Base-by-base conservation (phyloP, 225 moss, liverwort and hornwort species). In the Ulota crispa region DNA sequence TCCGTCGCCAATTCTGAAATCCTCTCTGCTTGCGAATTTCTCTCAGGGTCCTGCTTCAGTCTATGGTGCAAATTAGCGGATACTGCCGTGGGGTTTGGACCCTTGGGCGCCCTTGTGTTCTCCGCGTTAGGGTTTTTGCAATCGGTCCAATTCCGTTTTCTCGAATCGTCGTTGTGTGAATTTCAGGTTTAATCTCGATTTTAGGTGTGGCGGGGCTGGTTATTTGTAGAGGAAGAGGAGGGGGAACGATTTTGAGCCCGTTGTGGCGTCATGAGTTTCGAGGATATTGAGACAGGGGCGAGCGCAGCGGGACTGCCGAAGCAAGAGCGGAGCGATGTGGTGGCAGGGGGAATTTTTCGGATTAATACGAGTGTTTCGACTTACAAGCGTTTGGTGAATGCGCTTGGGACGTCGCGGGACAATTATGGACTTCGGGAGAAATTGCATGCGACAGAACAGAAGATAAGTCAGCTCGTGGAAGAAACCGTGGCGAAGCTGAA, bases 401-500 rank as follows among this genome's bases (percentile, higher is more conserved):
- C 69, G 53, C 88, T 91, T 30, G 91, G 88, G 78, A 91, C 86
- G 32, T 76, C 83, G 34, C 81, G 78, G 55, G 91, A 91, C 68
- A 82, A 86, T 45, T 86, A 86, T 78, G 80, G 28, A 8, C 83
- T 87, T 66, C 88, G 91, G 8, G 91, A 88, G 72, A 85, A 86
- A 75, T 14, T 91, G 81, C 92, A 92, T 64, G 81, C 76, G 12
- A 84, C 85, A 43, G 88, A 88, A 72, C 85, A 90, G 52, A 87
- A 92, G 77, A 92, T 92, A 42, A 84, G 85, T 47, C 83, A 84
- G 72, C 82, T 89, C 23, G 92, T 89, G 59, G 89, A 92, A 23
- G 92, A 92, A 73, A 92, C 92, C 18, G 86, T 89, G 68, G 76
- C 74, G 36, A 86, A 78, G 78, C 78, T 92, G 89, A 92, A 92